Percentiles rank a stretch among this genome's conserved stretches.
Evolutionary conservation across 805 yeast genomes (phyloP).

Genomic region (Schwanniomyces occidentalis): DNA sequence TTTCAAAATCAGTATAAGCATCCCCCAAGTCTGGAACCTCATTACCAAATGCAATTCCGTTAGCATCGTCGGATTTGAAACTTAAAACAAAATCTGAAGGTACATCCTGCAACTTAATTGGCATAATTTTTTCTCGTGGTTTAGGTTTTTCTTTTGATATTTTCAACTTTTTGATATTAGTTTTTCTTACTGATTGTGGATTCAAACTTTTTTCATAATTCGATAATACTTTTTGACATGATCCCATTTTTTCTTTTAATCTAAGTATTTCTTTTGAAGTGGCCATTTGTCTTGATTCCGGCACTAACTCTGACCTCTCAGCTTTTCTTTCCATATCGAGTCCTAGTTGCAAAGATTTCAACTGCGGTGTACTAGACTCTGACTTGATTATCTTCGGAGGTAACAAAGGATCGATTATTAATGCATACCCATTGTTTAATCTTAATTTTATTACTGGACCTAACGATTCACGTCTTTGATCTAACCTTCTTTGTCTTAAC

Average conservation of each 20-base stretch:
- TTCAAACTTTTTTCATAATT: too few species aligned
- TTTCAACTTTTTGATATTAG: too few species aligned
- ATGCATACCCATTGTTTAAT: slow-evolving; percentile 36
- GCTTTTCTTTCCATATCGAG: too few species aligned
- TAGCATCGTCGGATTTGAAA: slow-evolving; percentile 1
- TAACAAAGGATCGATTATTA: slow-evolving; percentile 40
- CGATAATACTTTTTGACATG: too few species aligned
- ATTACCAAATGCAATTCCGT: slow-evolving; percentile 9
- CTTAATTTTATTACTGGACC: slow-evolving; percentile 40
- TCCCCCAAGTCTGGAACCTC: slow-evolving; percentile 5
- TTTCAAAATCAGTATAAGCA: slow-evolving; percentile 1
- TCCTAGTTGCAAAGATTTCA: too few species aligned
- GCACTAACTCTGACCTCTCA: too few species aligned
- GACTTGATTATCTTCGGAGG: slow-evolving; percentile 24
- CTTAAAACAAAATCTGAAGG: slow-evolving; percentile 1
- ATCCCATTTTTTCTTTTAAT: too few species aligned
- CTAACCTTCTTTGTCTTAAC: slow-evolving; percentile 21
- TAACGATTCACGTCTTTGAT: slow-evolving; percentile 21
- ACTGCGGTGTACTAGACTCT: too few species aligned
- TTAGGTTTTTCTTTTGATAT: too few species aligned
- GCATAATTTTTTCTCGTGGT: neutral
- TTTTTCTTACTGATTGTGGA: too few species aligned
- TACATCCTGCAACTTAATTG: neutral
- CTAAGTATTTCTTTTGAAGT: too few species aligned
- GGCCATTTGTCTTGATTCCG: too few species aligned